A percentile compares a stretch with the other conserved stretches of the same genome.
phyloP scores from a whole-genome alignment of 2,329 filamentous ascomycete species.

The Aspergillus sp. region DNA sequence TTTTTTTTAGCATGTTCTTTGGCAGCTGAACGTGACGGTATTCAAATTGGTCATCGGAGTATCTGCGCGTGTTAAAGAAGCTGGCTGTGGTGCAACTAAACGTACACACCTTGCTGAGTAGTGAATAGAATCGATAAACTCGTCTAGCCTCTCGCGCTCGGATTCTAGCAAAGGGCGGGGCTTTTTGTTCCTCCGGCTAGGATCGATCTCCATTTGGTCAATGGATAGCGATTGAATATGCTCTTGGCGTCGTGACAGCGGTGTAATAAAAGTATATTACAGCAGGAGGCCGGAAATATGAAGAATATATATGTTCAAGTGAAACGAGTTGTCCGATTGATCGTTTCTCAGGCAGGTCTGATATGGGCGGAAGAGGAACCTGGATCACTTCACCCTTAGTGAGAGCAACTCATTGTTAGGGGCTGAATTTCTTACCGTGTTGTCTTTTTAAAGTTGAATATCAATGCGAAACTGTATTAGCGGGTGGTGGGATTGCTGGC shows the following conservation, averaged over 20 bases:
- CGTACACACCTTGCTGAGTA: conserved; percentile 79
- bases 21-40: conserved; percentile 97
- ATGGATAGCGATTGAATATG: conserved; percentile 1
- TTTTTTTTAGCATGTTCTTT: conserved; percentile 96
- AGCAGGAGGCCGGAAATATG: too few species aligned
- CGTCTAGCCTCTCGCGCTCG: conserved; percentile 81
- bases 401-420: too few species aligned
- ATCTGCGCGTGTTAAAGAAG: conserved; percentile 56
- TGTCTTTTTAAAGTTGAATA: not conserved
- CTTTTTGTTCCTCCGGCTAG: conserved; percentile 79
- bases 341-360: too few species aligned
- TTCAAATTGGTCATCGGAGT: conserved; percentile 89
- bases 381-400: too few species aligned
- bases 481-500: not conserved
- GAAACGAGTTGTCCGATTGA: too few species aligned
- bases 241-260: not conserved
- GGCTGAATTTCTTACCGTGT: too few species aligned
- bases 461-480: not conserved
- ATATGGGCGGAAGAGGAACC: too few species aligned
- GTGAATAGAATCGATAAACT: conserved; percentile 91
- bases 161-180: conserved; percentile 76
- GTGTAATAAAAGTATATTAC: too few species aligned
- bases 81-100: not conserved
- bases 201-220: conserved; percentile 63
- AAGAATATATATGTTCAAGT: too few species aligned